A percentile compares a stretch with the other conserved stretches of the same genome.
Conservation (phyloP, 139 green algal species). For the Zygnema cylindricum region DNA sequence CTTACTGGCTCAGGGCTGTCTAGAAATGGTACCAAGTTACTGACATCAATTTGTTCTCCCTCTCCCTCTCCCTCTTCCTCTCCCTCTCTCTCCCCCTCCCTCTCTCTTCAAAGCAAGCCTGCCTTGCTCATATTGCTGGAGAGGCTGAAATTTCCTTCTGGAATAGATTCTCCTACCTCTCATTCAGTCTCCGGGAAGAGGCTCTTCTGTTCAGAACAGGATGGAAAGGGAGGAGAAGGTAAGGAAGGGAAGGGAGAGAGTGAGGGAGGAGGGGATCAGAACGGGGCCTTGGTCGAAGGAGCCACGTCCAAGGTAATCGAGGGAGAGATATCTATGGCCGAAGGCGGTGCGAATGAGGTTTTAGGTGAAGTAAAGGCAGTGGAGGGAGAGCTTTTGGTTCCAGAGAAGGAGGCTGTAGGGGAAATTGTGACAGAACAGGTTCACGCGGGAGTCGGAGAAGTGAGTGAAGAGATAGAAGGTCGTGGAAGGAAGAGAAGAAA, state of each 20-base stretch:
- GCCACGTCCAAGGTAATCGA: neutral
- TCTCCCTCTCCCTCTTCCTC: no score
- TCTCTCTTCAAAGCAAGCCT: no score
- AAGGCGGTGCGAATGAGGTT: neutral
- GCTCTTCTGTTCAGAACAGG: no score
- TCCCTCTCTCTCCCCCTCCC: no score
- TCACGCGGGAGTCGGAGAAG: neutral
- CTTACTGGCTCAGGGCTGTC: no score
- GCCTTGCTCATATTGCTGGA: no score
- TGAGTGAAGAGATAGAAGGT: constrained; percentile 7
- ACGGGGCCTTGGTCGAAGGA: neutral
- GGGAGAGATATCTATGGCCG: neutral
- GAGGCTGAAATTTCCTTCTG: no score
- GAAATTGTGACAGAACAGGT: neutral
- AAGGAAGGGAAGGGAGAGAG: neutral
- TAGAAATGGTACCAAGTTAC: no score
- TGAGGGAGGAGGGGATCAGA: neutral
- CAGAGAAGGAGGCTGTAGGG: neutral
- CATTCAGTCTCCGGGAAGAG: no score
- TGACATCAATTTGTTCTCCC: no score
- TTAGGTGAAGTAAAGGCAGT: neutral
- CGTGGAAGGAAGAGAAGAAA: constrained; percentile 13
- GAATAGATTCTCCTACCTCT: no score
- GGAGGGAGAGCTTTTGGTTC: neutral
- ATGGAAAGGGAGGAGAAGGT: neutral